Conservation (phyloP, 1,284 basidiomycete genomes). For the Grifola frondosa region DNA sequence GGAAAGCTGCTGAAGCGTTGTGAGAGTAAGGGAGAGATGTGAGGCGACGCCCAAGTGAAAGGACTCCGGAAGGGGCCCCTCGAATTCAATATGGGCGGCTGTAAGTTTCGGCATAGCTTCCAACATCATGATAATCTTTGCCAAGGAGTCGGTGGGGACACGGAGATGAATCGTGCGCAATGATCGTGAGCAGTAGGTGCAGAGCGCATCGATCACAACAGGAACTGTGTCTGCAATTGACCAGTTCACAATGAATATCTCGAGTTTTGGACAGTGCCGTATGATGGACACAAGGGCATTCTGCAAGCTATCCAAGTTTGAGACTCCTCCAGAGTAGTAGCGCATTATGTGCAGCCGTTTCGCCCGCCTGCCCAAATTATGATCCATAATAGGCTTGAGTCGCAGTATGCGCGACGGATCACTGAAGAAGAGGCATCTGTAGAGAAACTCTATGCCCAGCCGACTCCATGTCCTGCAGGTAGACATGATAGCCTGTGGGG, state of each 20-base stretch:
- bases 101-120: conserved; percentile 54
- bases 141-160: conserved; percentile 50
- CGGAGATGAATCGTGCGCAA: conserved; percentile 61
- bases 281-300: conserved; percentile 51
- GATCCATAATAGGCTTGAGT: conserved; percentile 48
- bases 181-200: conserved; percentile 44
- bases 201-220: conserved; percentile 60
- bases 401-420: conserved; percentile 50
- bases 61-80: conserved; percentile 29
- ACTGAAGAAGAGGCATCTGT: conserved; percentile 62
- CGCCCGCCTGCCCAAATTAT: conserved; percentile 64
- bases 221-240: conserved; percentile 56
- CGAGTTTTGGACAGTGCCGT: conserved; percentile 62
- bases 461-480: conserved; percentile 46
- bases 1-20: conserved; percentile 57
- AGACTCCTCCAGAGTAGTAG: conserved; percentile 39
- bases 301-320: conserved; percentile 44
- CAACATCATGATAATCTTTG: conserved; percentile 68
- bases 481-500: conserved; percentile 58
- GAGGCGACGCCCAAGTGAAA: conserved; percentile 56
- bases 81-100: conserved; percentile 55
- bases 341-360: conserved; percentile 60
- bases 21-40: conserved; percentile 54
- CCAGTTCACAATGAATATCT: conserved; percentile 66
- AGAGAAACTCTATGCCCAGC: conserved; percentile 61